Evolutionary conservation across 2,329 filamentous ascomycete species (phyloP).

Genomic region (Dothidotthia symphoricarpi): DNA sequence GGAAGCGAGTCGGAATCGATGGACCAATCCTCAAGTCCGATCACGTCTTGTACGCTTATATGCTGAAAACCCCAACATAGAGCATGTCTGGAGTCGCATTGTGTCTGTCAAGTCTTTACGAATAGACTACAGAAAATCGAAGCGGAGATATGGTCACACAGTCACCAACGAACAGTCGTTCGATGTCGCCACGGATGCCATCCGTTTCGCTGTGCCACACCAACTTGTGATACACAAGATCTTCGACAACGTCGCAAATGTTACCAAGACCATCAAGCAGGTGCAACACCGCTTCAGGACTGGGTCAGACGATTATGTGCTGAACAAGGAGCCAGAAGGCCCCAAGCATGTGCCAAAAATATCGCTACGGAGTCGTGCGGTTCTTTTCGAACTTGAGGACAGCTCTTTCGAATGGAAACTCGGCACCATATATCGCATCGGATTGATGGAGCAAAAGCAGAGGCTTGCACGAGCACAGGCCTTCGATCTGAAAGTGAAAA

Average conservation of each 20-base stretch:
- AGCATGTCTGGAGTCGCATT: slow-evolving; percentile 79
- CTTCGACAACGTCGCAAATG: slow-evolving; percentile 90
- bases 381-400: slow-evolving; percentile 92
- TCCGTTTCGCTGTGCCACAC: slow-evolving; percentile 84
- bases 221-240: slow-evolving; percentile 86
- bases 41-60: slow-evolving; percentile 80
- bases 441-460: slow-evolving; percentile 85
- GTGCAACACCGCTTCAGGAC: slow-evolving; percentile 91
- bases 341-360: slow-evolving; percentile 86
- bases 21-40: slow-evolving; percentile 77
- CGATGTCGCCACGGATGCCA: slow-evolving; percentile 80
- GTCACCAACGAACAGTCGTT: slow-evolving; percentile 74
- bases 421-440: slow-evolving; percentile 87
- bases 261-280: slow-evolving; percentile 81
- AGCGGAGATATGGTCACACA: slow-evolving; percentile 63
- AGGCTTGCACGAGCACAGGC: slow-evolving; percentile 86
- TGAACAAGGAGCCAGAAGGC: slow-evolving; percentile 79
- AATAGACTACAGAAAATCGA: slow-evolving; percentile 75
- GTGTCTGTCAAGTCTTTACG: slow-evolving; percentile 79
- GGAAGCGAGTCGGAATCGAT: slow-evolving; percentile 80
- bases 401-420: slow-evolving; percentile 97
- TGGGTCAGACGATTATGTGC: slow-evolving; percentile 80
- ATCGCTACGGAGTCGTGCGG: slow-evolving; percentile 73
- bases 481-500: slow-evolving; percentile 82
- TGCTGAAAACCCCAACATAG: slow-evolving; percentile 81